Evolutionary conservation across 768 basidiomycete species (phyloP).

Genomic region (Rhizopogon vesiculosus): DNA sequence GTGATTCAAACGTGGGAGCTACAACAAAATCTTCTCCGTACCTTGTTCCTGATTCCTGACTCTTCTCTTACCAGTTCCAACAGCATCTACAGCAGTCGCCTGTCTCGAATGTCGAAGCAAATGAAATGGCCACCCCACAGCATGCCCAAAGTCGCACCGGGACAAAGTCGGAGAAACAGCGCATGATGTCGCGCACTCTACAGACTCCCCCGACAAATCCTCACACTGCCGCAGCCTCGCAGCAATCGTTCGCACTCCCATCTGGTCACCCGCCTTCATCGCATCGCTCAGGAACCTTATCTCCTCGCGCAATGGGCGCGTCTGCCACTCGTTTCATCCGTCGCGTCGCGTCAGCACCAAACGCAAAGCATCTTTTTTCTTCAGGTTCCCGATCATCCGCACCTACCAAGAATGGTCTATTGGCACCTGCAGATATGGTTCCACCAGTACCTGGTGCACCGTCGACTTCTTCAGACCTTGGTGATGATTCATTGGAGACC

Average conservation of each 20-base stretch:
- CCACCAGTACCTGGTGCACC: conserved; percentile 50
- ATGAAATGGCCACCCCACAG: conserved; percentile 21
- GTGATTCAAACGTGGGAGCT: conserved; percentile 51
- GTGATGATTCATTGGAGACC: conserved; percentile 72
- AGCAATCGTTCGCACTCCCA: conserved; percentile 36
- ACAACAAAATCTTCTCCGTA: conserved; percentile 22
- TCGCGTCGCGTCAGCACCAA: conserved; percentile 94
- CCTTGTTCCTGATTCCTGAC: conserved; percentile 24
- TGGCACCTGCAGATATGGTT: conserved; percentile 62
- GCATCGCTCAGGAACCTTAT: conserved; percentile 47
- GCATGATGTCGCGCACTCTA: conserved; percentile 44
- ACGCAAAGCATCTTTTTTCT: conserved; percentile 86
- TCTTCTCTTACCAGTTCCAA: conserved; percentile 7
- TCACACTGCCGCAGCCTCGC: conserved; percentile 29
- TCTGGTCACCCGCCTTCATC: conserved; percentile 24
- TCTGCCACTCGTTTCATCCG: conserved; percentile 87
- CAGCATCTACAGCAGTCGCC: conserved; percentile 6
- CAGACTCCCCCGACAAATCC: conserved; percentile 19
- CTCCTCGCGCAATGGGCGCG: conserved; percentile 64
- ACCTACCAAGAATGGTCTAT: conserved; percentile 71
- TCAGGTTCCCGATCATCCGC: conserved; percentile 51
- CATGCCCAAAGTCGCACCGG: conserved; percentile 22
- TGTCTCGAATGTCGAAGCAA: conserved; percentile 5
- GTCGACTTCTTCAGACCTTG: conserved; percentile 50
- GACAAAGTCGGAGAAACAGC: conserved; percentile 45